Percentiles rank a stretch among this genome's conserved stretches.
Evolutionary conservation across 2,329 filamentous ascomycete genomes (phyloP).

Genomic region (Fusarium denticulatum): DNA sequence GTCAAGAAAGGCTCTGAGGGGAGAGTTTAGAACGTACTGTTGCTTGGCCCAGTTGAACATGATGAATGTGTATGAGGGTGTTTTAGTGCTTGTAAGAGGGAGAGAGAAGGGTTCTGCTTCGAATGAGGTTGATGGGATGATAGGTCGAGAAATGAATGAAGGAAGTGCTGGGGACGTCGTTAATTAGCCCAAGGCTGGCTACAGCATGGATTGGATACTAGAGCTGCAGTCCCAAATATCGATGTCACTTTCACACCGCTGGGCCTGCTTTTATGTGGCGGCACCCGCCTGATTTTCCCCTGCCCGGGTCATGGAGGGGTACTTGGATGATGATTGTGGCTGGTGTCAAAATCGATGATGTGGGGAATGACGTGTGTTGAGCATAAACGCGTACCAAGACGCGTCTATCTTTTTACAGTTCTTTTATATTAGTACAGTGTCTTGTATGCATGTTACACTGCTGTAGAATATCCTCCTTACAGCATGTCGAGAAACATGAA

Average conservation of each 20-base stretch:
- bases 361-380: slow-evolving; percentile 34
- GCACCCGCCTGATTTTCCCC: slow-evolving; percentile 3
- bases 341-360: slow-evolving; percentile 15
- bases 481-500: neutral
- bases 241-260: slow-evolving; percentile 40
- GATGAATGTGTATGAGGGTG: slow-evolving; percentile 45
- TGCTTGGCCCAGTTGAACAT: slow-evolving; percentile 98
- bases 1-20: slow-evolving; percentile 10
- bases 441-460: neutral
- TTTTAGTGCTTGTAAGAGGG: neutral
- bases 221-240: slow-evolving; percentile 9
- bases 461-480: neutral
- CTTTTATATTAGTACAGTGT: neutral
- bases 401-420: slow-evolving; percentile 4
- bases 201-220: neutral
- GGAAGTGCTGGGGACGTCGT: slow-evolving; percentile 30
- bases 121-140: slow-evolving; percentile 24
- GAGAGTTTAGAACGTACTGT: slow-evolving; percentile 66
- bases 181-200: slow-evolving; percentile 26
- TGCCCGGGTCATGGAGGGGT: slow-evolving; percentile 25
- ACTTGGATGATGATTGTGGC: slow-evolving; percentile 23
- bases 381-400: slow-evolving; percentile 31
- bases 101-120: slow-evolving; percentile 7
- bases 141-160: slow-evolving; percentile 38
- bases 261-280: slow-evolving; percentile 21